These are phyloP conservation scores for Emmonsia crescens DNA, from an alignment of 2,329 filamentous ascomycete species.

Conservation along the genomic window DNA sequence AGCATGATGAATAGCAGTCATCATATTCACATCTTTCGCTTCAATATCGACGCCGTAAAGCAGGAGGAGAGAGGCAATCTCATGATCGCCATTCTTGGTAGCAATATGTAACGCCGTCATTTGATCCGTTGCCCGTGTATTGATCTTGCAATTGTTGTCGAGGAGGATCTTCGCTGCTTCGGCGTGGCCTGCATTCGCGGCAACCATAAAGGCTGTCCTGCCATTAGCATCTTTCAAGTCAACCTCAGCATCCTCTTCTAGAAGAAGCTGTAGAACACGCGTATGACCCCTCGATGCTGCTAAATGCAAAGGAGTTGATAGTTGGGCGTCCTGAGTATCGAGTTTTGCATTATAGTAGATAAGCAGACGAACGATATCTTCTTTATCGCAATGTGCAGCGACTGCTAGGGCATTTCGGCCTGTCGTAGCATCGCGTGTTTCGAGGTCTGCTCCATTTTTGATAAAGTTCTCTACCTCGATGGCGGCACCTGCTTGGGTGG, in stretches of 20 bases:
- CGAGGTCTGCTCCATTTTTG: slow-evolving; percentile 22
- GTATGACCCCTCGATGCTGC: slow-evolving; percentile 27
- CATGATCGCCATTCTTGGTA: slow-evolving; percentile 26
- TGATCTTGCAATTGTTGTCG: slow-evolving; percentile 20
- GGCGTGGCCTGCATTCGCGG: slow-evolving; percentile 25
- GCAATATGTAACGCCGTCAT: slow-evolving; percentile 31
- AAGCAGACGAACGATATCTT: slow-evolving; percentile 25
- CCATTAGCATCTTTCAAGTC: slow-evolving; percentile 23
- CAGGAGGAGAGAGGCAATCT: slow-evolving; percentile 25
- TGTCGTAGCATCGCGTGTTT: slow-evolving; percentile 21
- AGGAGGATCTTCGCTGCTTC: slow-evolving; percentile 25
- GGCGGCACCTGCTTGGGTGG: slow-evolving; percentile 25
- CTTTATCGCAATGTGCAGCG: slow-evolving; percentile 30
- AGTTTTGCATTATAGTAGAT: slow-evolving; percentile 23
- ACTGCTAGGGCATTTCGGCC: slow-evolving; percentile 29
- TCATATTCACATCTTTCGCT: slow-evolving; percentile 20
- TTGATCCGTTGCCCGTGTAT: slow-evolving; percentile 21
- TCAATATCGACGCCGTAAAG: slow-evolving; percentile 20
- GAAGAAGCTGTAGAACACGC: slow-evolving; percentile 25
- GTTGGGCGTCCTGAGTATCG: slow-evolving; percentile 21
- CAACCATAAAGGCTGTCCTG: slow-evolving; percentile 27
- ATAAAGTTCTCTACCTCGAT: slow-evolving; percentile 26
- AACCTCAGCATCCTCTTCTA: slow-evolving; percentile 19
- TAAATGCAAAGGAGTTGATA: slow-evolving; percentile 26
- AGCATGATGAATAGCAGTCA: slow-evolving; percentile 28